phyloP scores from a whole-genome alignment of 768 basidiomycete species.

The Macrolepiota dolichaula region DNA sequence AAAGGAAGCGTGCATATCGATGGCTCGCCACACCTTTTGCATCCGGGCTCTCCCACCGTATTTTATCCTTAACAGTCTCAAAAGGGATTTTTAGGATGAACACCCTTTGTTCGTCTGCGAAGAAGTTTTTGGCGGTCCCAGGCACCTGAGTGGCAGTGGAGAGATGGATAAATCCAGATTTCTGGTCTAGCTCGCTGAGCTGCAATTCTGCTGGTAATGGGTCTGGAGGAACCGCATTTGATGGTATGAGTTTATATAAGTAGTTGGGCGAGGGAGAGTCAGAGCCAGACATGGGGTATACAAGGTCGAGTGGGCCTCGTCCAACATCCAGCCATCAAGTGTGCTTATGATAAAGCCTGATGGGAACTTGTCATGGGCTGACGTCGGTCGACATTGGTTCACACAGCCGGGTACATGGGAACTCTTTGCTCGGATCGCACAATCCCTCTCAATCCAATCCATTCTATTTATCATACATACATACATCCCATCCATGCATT shows the following conservation, averaged over 20 bases:
- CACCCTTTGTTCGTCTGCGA: slow-evolving; percentile 32
- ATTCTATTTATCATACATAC: background rate
- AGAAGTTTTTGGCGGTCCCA: slow-evolving; percentile 45
- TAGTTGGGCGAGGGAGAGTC: slow-evolving; percentile 38
- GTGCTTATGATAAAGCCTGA: background rate
- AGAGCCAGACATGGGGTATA: background rate
- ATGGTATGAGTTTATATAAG: slow-evolving; percentile 58
- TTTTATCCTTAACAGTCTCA: slow-evolving; percentile 30
- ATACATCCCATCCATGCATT: slow-evolving; percentile 11
- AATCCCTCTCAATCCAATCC: too few relatives aligned
- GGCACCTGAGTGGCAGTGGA: slow-evolving; percentile 50
- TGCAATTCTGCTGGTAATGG: slow-evolving; percentile 44
- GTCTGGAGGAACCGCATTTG: slow-evolving; percentile 34
- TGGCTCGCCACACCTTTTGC: slow-evolving; percentile 12
- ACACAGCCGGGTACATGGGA: too few relatives aligned
- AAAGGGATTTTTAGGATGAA: slow-evolving; percentile 44
- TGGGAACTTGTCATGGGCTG: background rate
- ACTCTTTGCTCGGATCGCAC: too few relatives aligned
- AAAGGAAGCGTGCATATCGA: background rate
- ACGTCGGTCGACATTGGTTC: background rate
- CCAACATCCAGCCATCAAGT: too few relatives aligned
- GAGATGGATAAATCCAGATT: slow-evolving; percentile 51
- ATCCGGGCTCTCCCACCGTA: slow-evolving; percentile 49
- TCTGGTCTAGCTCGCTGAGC: slow-evolving; percentile 44
- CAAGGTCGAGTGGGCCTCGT: background rate